Evolutionary conservation across 257 asterid species (phyloP).

Genomic region (Forsythia suspensa): DNA sequence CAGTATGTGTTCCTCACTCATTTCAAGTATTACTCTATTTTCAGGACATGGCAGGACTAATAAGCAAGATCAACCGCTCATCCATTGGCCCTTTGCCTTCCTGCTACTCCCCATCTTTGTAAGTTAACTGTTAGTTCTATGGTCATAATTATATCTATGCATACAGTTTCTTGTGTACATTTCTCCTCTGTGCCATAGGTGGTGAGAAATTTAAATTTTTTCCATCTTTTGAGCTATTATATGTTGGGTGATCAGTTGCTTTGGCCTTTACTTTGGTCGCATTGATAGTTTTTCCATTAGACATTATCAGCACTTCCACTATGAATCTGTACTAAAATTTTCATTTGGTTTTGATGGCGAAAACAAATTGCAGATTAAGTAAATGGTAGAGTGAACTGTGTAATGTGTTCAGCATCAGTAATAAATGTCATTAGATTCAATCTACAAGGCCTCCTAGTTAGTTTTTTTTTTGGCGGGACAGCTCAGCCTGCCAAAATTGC

Average conservation of each 20-base stretch:
- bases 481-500: too few species aligned
- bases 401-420: too few species aligned
- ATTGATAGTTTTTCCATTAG: background rate
- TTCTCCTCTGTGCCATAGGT: background rate
- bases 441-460: too few species aligned
- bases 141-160: background rate
- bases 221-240: background rate
- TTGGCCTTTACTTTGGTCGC: background rate
- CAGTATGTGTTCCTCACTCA: background rate
- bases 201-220: too few species aligned
- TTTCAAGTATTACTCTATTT: conserved; percentile 12
- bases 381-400: too few species aligned
- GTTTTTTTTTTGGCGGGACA: too few species aligned
- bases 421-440: too few species aligned
- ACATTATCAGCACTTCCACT: background rate
- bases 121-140: conserved; percentile 34
- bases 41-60: conserved; percentile 98
- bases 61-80: conserved; percentile 94
- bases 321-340: too few species aligned
- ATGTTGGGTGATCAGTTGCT: background rate
- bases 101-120: conserved; percentile 92
- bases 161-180: background rate
- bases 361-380: too few species aligned
- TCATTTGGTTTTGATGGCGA: too few species aligned
- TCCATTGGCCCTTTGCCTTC: conserved; percentile 97